Evolutionary conservation across 1,284 basidiomycete species (phyloP).

Genomic region (Sanghuangporus sanghuang): DNA sequence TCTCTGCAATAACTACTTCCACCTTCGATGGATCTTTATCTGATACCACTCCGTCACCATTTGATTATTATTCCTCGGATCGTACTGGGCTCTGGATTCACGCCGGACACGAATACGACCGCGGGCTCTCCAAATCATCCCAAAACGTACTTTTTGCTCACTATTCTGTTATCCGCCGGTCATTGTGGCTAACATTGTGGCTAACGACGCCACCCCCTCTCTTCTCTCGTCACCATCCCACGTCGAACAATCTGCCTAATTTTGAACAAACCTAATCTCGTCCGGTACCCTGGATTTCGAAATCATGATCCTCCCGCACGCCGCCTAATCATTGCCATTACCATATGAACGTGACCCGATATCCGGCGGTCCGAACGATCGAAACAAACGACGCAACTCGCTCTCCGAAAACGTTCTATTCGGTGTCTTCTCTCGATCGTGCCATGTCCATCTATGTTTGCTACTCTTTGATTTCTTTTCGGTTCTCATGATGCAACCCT

Average conservation of each 20-base stretch:
- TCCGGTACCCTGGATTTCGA: not conserved
- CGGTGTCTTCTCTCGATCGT: not conserved
- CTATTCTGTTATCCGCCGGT: not conserved
- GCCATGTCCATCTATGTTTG: not conserved
- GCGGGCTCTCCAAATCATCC: not conserved
- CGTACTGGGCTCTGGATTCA: not conserved
- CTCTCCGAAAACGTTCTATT: not conserved
- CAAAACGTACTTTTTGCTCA: not conserved
- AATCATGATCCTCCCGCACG: not conserved
- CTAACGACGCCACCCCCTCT: not conserved
- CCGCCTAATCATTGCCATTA: not conserved
- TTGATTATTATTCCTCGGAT: not conserved
- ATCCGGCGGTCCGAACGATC: too few relatives aligned
- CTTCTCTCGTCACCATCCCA: not conserved
- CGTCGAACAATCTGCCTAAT: not conserved
- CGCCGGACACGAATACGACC: not conserved
- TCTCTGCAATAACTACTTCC: not conserved
- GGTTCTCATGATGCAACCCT: not conserved
- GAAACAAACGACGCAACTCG: not conserved
- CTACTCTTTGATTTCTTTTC: not conserved
- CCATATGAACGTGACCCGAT: not conserved
- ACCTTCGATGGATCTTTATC: not conserved
- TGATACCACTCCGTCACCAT: not conserved
- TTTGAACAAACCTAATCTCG: not conserved
- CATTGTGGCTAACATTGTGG: not conserved